Base-by-base conservation (phyloP, 1,139 yeast species). In the Scheffersomyces quercinus region DNA sequence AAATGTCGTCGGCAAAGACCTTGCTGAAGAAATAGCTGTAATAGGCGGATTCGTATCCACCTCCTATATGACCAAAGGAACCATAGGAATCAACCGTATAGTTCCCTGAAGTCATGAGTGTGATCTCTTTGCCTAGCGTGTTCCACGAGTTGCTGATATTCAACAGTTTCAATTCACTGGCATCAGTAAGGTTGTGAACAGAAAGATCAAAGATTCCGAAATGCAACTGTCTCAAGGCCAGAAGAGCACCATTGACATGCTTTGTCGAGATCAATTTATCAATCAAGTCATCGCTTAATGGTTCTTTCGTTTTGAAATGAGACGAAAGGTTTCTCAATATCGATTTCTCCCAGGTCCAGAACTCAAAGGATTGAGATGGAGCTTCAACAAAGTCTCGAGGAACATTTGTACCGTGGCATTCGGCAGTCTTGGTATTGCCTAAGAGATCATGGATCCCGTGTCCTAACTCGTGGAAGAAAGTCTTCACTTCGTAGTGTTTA, bases 311-410 rank as follows among this genome's bases (percentile, higher is more conserved):
- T 49, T 77, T 68, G 60, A 85, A 87, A 62, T 88, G 96, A 24
- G 78, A 72, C 0, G 93, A 83, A 40, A 88, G 67, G n/a, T 62
- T 59, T 54, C 72, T 75, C 50, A 88, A 69, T 62, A 82, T 84
- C 35, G 75, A 66, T 46, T 74, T 76, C 43, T 84, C 78, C 96
- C 96, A 88, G 30, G 91, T 84, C 90, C 95, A 88, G 65, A 82
- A 86, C 63, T 88, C 96, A 52, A 88, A 73, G 85, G 88, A 81
- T 67, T 88, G 96, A 1, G 95, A 87, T 24, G 96, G 96, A 34
- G 93, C 88, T 64, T 88, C 96, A 40, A 88, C 95, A 65, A 88
- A 88, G 67, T 88, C 96, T 75, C 93, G 75, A 37, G 86, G 83
- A 20, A 85, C 91, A 36, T 78, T 70, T 24, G 90, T 83, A 14